Evolutionary conservation across 352 stramenopile genomes (phyloP), one percentile per base, ranked within the genome.

Genomic region (Thalassiosira sp.): DNA sequence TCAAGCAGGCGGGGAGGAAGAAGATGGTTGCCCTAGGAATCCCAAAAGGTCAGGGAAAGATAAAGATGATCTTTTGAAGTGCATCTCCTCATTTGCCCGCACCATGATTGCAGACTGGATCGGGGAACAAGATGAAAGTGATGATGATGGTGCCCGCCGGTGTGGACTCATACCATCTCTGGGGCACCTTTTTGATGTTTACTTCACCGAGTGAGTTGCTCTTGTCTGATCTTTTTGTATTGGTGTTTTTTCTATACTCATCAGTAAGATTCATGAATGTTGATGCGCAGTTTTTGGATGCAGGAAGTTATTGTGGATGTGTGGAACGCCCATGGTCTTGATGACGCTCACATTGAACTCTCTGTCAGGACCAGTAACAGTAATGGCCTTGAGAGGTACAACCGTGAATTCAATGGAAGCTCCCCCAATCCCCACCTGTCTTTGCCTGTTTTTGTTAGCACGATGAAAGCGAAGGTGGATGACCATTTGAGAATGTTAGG

Each of bases 11-110:
- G 16, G 16, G 15, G 13, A 37, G 60, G 24, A 59, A 31, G 31
- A 69, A 69, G 28, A 56, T 69, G 60, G 31, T 59, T 24, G 13
- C 20, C 10, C 13, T 69, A 8, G 42, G 42, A 7, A 59, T 69
- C 45, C 60, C 60, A 45, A 43, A 59, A 15, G 48, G 2, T 27
- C 24, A 69, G 31, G 24, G 58, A 10, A 58, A 42, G 10, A 59
- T 58, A 46, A 13, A 42, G 10, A 69, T 69, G 37, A 49, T 11
- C 45, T 53, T 53, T 11, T 28, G 45, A 53, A 53, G 45, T 11
- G 45, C 7, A 25, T 53, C 7, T n/a, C n/a, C n/a, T 11, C 24
- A 28, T 53, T 53, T 53, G 45, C 24, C 13, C 45, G 45, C 6
- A 53, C 45, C 45, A 53, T 28, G 24, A 53, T 53, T 28, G 24